phyloP scores from a whole-genome alignment of 306 rosid species.

The Prunus davidiana region DNA sequence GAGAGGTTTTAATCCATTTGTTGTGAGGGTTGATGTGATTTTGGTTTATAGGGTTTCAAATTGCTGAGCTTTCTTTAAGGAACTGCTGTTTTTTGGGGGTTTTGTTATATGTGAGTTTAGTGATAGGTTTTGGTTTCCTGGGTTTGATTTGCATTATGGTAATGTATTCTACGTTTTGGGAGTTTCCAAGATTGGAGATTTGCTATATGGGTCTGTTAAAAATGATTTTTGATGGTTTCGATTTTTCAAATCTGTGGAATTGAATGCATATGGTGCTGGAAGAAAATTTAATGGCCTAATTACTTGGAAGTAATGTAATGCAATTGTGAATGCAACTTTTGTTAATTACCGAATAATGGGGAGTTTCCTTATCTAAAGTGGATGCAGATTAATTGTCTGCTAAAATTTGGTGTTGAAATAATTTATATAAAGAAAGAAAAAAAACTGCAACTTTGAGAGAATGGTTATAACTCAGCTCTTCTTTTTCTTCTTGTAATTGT shows the following conservation, averaged over 20 bases:
- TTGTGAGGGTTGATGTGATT: not conserved
- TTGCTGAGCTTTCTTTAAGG: not conserved
- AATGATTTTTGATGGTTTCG: not conserved
- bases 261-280: not conserved
- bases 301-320: not conserved
- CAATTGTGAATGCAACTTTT: not conserved
- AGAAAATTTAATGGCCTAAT: too few species aligned
- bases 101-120: not conserved
- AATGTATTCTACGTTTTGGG: not conserved
- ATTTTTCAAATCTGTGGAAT: not conserved
- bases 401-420: not conserved
- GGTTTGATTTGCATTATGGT: not conserved
- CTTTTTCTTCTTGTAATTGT: not conserved
- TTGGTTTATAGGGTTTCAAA: not conserved
- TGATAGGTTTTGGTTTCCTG: not conserved
- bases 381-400: not conserved
- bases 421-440: not conserved
- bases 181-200: not conserved
- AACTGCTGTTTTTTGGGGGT: not conserved
- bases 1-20: not conserved
- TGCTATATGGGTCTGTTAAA: not conserved
- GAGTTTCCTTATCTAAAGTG: not conserved
- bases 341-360: not conserved
- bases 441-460: not conserved
- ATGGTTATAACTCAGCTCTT: not conserved